Evolutionary conservation across 257 asterid genomes (phyloP).

Genomic region (Forsythia viridissima): DNA sequence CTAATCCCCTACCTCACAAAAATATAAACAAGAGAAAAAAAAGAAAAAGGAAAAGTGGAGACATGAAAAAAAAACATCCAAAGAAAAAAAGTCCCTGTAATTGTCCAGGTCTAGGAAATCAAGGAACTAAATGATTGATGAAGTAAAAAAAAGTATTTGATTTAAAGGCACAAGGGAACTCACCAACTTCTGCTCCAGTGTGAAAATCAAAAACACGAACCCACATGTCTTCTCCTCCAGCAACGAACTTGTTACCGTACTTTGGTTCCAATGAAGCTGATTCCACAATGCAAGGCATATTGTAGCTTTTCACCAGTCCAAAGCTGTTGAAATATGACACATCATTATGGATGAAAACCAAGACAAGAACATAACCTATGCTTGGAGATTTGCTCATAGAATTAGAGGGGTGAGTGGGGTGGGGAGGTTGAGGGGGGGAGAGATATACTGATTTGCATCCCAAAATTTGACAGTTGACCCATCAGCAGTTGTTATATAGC

Average conservation of each 20-base stretch:
- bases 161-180: constrained; percentile 8
- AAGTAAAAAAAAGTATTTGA: background rate
- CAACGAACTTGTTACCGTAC: constrained; percentile 81
- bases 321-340: constrained; percentile 47
- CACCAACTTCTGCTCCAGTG: constrained; percentile 86
- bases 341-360: constrained; percentile 8
- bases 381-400: background rate
- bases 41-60: too few relatives aligned
- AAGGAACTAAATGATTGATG: background rate
- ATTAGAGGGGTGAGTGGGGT: background rate
- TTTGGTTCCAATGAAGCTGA: constrained; percentile 95
- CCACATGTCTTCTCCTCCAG: constrained; percentile 99
- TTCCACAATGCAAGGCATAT: constrained; percentile 85
- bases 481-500: constrained; percentile 90
- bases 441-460: constrained; percentile 94
- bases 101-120: background rate
- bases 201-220: constrained; percentile 83
- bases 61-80: background rate
- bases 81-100: background rate
- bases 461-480: constrained; percentile 87
- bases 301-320: constrained; percentile 81
- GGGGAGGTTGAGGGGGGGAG: background rate
- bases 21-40: too few relatives aligned
- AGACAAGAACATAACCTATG: background rate
- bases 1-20: too few relatives aligned